Percentiles rank a stretch among this genome's conserved stretches.
These are phyloP conservation scores for Xylariales sp. DNA, from an alignment of 2,329 filamentous ascomycete species.

Conservation along the genomic window DNA sequence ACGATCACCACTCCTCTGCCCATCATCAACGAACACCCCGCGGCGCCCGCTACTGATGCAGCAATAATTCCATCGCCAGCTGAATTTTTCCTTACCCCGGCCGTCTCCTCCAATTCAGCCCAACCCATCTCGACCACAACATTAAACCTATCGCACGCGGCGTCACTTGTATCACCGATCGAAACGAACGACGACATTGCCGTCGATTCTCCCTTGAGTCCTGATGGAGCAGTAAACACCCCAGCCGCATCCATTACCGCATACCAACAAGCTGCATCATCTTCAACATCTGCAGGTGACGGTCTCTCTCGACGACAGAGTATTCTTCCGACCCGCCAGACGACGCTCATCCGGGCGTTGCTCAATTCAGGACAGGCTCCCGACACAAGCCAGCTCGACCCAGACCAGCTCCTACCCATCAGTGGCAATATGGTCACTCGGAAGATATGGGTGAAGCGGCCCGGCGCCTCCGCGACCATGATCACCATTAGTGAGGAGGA, in stretches of 20 bases:
- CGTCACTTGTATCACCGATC: not conserved
- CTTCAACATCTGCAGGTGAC: slow-evolving; percentile 19
- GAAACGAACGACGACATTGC: not conserved
- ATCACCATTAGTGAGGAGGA: slow-evolving; percentile 84
- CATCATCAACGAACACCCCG: slow-evolving; percentile 28
- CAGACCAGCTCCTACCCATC: slow-evolving; percentile 31
- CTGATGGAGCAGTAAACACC: not conserved
- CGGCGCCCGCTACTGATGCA: not conserved
- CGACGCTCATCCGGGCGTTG: slow-evolving; percentile 46
- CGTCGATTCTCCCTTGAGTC: too few relatives aligned
- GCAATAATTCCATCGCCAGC: not conserved
- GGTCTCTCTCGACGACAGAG: slow-evolving; percentile 35
- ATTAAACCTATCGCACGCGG: too few relatives aligned
- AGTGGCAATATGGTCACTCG: slow-evolving; percentile 56
- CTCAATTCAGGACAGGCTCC: slow-evolving; percentile 39
- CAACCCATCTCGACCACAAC: too few relatives aligned
- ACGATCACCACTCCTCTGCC: slow-evolving; percentile 19
- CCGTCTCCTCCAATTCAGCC: not conserved
- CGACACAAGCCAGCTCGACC: slow-evolving; percentile 34
- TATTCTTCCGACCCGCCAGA: slow-evolving; percentile 39
- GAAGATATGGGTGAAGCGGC: slow-evolving; percentile 94
- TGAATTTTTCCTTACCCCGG: not conserved
- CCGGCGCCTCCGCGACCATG: slow-evolving; percentile 78
- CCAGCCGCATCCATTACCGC: slow-evolving; percentile 1
- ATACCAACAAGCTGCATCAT: slow-evolving; percentile 11